These are phyloP conservation scores for Fraxinus latifolia DNA, from an alignment of 305 asterid species.

Conservation along the genomic window DNA sequence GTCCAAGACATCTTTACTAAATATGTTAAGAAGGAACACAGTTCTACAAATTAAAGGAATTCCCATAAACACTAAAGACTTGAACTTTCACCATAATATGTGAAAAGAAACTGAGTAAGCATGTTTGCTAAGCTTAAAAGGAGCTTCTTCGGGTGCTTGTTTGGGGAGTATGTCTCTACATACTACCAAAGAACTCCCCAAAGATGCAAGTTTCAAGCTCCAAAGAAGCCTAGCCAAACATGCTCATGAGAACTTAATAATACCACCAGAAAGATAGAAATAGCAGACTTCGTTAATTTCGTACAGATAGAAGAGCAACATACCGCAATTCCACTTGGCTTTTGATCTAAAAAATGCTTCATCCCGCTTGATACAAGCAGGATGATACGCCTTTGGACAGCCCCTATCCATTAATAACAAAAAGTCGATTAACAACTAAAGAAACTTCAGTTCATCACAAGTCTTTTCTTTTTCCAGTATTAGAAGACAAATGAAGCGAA, in stretches of 20 bases:
- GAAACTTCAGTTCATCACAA: neutral
- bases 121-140: neutral
- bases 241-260: neutral
- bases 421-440: slow-evolving; percentile 17
- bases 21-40: neutral
- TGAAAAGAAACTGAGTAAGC: neutral
- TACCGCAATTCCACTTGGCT: slow-evolving; percentile 84
- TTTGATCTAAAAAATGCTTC: slow-evolving; percentile 60
- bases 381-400: slow-evolving; percentile 85
- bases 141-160: neutral
- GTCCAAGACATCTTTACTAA: slow-evolving; percentile 7
- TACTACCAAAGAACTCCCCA: neutral
- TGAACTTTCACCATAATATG: neutral
- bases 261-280: slow-evolving; percentile 11
- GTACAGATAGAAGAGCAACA: slow-evolving; percentile 20
- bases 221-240: neutral
- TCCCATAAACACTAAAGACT: neutral
- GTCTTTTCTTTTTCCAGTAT: neutral
- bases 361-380: slow-evolving; percentile 72
- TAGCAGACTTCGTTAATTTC: neutral
- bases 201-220: neutral
- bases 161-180: neutral
- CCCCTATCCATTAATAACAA: slow-evolving; percentile 48
- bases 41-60: neutral
- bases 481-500: slow-evolving; percentile 7